Evolutionary conservation across 768 basidiomycete species (phyloP).

Genomic region (Cystofilobasidium capitatum): DNA sequence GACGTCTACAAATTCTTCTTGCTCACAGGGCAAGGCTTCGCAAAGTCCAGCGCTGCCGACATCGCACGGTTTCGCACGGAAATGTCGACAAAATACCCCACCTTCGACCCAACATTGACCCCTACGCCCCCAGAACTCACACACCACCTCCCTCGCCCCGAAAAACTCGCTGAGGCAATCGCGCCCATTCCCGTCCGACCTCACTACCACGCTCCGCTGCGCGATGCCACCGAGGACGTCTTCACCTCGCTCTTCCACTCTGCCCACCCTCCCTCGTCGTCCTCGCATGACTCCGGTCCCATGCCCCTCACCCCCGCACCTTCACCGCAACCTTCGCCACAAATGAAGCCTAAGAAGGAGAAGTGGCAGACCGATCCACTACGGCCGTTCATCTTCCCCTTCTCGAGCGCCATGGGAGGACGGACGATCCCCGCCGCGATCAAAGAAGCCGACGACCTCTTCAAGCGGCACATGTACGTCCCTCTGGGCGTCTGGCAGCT

Average conservation of each 20-base stretch:
- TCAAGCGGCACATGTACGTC: slow-evolving; percentile 80
- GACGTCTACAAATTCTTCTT: slow-evolving; percentile 15
- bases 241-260: slow-evolving; percentile 19
- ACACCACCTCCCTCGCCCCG: slow-evolving; percentile 33
- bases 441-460: slow-evolving; percentile 86
- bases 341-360: slow-evolving; percentile 81
- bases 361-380: slow-evolving; percentile 96
- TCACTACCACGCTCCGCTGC: slow-evolving; percentile 64
- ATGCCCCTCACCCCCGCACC: slow-evolving; percentile 78
- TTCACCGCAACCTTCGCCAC: slow-evolving; percentile 57
- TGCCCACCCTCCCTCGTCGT: neutral
- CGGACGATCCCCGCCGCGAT: slow-evolving; percentile 82
- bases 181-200: slow-evolving; percentile 87
- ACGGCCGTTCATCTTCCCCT: slow-evolving; percentile 90
- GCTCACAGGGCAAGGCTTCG: slow-evolving; percentile 45
- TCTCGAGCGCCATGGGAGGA: slow-evolving; percentile 54
- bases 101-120: slow-evolving; percentile 46
- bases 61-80: slow-evolving; percentile 82
- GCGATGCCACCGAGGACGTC: slow-evolving; percentile 17
- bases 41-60: slow-evolving; percentile 86
- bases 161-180: slow-evolving; percentile 77
- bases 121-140: slow-evolving; percentile 41
- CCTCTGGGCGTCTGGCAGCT: slow-evolving; percentile 81
- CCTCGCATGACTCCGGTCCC: neutral
- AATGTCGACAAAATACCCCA: slow-evolving; percentile 89